phyloP scores from a whole-genome alignment of 2,329 filamentous ascomycete genomes.

The Fusarium neocosmosporiellum region DNA sequence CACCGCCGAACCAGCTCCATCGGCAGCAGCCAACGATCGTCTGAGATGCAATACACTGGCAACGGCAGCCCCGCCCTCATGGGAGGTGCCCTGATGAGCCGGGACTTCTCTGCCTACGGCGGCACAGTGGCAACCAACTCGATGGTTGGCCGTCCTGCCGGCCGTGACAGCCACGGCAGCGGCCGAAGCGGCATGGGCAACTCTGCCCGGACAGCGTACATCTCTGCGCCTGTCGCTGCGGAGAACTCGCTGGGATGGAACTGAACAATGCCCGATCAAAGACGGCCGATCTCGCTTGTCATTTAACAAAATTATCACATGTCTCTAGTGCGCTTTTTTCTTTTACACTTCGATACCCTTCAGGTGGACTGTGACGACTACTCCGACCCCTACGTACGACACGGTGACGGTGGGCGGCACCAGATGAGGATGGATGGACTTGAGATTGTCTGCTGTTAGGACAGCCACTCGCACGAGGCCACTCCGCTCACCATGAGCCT shows the following conservation, averaged over 20 bases:
- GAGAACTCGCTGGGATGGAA: constrained; percentile 98
- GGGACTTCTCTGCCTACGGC: constrained; percentile 66
- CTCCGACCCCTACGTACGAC: constrained; percentile 35
- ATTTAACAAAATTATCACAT: constrained; percentile 30
- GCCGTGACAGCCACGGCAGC: constrained; percentile 72
- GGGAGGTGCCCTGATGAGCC: constrained; percentile 74
- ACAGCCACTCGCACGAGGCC: neutral
- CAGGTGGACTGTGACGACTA: constrained; percentile 43
- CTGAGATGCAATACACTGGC: constrained; percentile 64
- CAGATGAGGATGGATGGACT: constrained; percentile 1
- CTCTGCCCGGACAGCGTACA: constrained; percentile 71
- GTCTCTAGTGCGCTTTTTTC: constrained; percentile 38
- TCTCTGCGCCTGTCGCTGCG: constrained; percentile 89
- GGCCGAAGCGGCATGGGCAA: constrained; percentile 66
- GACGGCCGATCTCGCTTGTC: constrained; percentile 24
- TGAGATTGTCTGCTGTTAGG: neutral
- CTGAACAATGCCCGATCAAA: constrained; percentile 54
- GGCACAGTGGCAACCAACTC: constrained; percentile 45
- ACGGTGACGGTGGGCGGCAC: constrained; percentile 22
- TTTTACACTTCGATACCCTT: constrained; percentile 50
- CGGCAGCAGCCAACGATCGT: constrained; percentile 58
- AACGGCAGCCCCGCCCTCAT: constrained; percentile 71
- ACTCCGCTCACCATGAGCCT: constrained; percentile 26
- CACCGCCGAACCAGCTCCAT: constrained; percentile 84
- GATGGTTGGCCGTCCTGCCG: constrained; percentile 45